Percentiles rank a stretch among this genome's conserved stretches.
These are phyloP conservation scores for Lepidium aucheri DNA, from an alignment of 345 rosid genomes.

Conservation along the genomic window DNA sequence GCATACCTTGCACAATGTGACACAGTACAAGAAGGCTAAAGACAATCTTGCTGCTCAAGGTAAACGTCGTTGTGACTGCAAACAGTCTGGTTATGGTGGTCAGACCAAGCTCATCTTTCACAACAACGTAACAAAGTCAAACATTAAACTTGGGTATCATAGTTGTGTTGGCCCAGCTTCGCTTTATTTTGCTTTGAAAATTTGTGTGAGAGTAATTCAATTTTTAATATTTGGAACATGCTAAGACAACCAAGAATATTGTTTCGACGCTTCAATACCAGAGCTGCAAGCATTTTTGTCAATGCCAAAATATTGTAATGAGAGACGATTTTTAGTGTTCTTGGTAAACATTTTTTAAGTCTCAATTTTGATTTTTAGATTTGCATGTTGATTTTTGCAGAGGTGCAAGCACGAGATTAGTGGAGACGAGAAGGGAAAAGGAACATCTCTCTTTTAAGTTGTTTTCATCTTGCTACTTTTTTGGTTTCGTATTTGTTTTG, in stretches of 20 bases:
- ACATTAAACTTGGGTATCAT: neutral
- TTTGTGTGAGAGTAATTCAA: neutral
- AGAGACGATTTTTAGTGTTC: neutral
- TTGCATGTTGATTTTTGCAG: too few species aligned
- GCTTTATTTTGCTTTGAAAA: neutral
- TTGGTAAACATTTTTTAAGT: neutral
- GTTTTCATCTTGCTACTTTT: neutral
- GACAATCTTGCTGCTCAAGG: slow-evolving; percentile 85
- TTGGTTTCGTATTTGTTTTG: neutral
- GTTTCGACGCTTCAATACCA: slow-evolving; percentile 84
- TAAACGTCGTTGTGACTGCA: slow-evolving; percentile 74
- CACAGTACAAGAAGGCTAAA: slow-evolving; percentile 85
- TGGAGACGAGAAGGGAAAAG: slow-evolving; percentile 78
- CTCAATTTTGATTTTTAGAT: neutral
- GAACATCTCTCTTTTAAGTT: slow-evolving; percentile 56
- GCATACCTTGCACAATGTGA: slow-evolving; percentile 88
- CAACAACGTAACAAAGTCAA: slow-evolving; percentile 52
- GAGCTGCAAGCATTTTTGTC: slow-evolving; percentile 81
- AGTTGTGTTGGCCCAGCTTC: neutral
- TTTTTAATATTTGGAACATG: slow-evolving; percentile 29
- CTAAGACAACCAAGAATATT: slow-evolving; percentile 86
- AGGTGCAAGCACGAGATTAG: slow-evolving; percentile 80
- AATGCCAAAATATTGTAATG: slow-evolving; percentile 61
- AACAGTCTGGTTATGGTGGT: slow-evolving; percentile 87
- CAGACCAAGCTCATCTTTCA: slow-evolving; percentile 88